These are phyloP conservation scores for Microascus cirrosus DNA, from an alignment of 2,329 filamentous ascomycete genomes.

Conservation along the genomic window DNA sequence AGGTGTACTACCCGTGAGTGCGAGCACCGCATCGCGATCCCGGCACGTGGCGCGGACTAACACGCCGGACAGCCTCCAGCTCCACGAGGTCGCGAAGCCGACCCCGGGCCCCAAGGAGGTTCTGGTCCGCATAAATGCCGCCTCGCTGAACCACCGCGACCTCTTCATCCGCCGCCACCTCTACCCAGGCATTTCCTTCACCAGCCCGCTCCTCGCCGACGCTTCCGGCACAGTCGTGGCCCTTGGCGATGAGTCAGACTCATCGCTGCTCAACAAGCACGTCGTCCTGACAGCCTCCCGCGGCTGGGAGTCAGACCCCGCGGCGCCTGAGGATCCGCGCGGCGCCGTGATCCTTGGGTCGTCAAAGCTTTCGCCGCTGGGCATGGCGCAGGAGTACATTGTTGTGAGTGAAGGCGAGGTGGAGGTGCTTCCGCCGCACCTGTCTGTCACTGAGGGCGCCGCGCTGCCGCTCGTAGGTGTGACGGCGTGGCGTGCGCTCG, in stretches of 20 bases:
- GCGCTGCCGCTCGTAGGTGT: conserved; percentile 76
- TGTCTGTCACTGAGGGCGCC: conserved; percentile 64
- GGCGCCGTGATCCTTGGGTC: conserved; percentile 59
- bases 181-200: conserved; percentile 77
- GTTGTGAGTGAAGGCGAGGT: conserved; percentile 60
- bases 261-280: conserved; percentile 43
- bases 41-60: background rate
- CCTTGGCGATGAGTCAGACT: conserved; percentile 36
- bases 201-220: conserved; percentile 69
- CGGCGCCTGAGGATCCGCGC: conserved; percentile 57
- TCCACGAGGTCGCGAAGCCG: conserved; percentile 52
- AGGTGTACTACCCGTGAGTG: conserved; percentile 75
- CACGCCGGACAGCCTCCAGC: conserved; percentile 32
- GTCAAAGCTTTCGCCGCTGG: conserved; percentile 51
- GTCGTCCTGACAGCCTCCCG: conserved; percentile 70
- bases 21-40: background rate
- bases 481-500: conserved; percentile 78
- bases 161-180: conserved; percentile 88
- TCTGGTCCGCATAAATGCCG: conserved; percentile 64
- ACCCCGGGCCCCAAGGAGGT: conserved; percentile 56
- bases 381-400: conserved; percentile 66
- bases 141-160: conserved; percentile 88
- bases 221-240: conserved; percentile 64
- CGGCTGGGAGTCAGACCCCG: conserved; percentile 62
- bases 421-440: conserved; percentile 63